Evolutionary conservation across 2,329 filamentous ascomycete species (phyloP).

Genomic region (Cladosporium sp.): DNA sequence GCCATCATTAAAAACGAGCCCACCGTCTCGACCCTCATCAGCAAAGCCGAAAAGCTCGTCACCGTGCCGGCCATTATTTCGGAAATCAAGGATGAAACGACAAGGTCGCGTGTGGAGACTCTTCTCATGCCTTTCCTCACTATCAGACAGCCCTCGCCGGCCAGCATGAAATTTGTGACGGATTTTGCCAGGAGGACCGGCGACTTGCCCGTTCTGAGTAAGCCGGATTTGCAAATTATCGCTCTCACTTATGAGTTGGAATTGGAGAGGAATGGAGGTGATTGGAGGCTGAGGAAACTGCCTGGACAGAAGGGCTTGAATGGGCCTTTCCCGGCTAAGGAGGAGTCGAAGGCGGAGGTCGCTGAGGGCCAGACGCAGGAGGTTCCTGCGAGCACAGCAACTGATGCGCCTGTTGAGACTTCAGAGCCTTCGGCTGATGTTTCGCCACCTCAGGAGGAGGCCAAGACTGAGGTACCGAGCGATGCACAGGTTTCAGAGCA

Average conservation of each 20-base stretch:
- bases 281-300: conserved; percentile 74
- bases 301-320: conserved; percentile 77
- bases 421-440: conserved; percentile 8
- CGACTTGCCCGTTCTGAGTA: conserved; percentile 81
- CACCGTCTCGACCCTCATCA: conserved; percentile 72
- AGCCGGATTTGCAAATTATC: conserved; percentile 81
- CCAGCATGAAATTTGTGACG: conserved; percentile 72
- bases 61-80: conserved; percentile 81
- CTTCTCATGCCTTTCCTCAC: conserved; percentile 81
- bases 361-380: conserved; percentile 5
- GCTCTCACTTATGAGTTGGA: conserved; percentile 94
- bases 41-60: conserved; percentile 69
- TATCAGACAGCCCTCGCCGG: conserved; percentile 66
- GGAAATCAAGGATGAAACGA: conserved; percentile 81
- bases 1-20: conserved; percentile 93
- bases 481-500: neutral
- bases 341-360: conserved; percentile 2
- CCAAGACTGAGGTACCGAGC: neutral
- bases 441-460: neutral
- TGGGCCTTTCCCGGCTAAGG: conserved; percentile 55
- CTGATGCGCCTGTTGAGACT: conserved; percentile 3
- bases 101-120: conserved; percentile 74
- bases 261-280: conserved; percentile 80
- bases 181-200: conserved; percentile 87
- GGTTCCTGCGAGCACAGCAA: neutral